A percentile compares a stretch with the other conserved stretches of the same genome.
These are phyloP conservation scores for Datisca glomerata DNA, from an alignment of 306 rosid genomes.

Conservation along the genomic window DNA sequence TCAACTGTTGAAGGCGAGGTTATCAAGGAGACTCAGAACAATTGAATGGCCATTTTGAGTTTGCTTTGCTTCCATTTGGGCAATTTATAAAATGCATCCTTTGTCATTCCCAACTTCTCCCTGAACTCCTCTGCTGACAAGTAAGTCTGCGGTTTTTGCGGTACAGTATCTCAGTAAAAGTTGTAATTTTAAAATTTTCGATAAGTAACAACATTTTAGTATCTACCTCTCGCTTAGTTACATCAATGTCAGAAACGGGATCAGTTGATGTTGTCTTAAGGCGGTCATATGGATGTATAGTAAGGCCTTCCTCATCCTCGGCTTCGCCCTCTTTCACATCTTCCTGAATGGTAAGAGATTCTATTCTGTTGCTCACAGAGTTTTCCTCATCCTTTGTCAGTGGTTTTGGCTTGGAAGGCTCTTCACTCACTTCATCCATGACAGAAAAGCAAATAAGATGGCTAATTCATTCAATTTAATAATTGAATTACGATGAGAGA, in stretches of 20 bases:
- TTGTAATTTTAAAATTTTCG: too few species aligned
- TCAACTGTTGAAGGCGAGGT: too few species aligned
- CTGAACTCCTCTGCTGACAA: conserved; percentile 73
- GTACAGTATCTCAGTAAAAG: conserved; percentile 20
- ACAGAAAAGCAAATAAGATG: conserved; percentile 11
- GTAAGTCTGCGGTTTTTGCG: conserved; percentile 57
- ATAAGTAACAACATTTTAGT: too few species aligned
- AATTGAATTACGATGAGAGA: too few species aligned
- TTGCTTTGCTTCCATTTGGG: conserved; percentile 99
- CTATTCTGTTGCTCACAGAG: conserved; percentile 37
- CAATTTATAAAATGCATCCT: conserved; percentile 58
- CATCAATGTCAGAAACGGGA: conserved; percentile 70
- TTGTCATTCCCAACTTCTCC: conserved; percentile 63
- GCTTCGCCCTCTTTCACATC: conserved; percentile 79
- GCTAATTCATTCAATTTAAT: too few species aligned
- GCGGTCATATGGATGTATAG: conserved; percentile 59
- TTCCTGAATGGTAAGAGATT: conserved; percentile 65
- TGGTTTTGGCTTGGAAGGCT: conserved; percentile 24
- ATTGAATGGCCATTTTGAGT: conserved; percentile 75
- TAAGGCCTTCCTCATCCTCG: conserved; percentile 69
- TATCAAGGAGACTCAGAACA: conserved; percentile 43
- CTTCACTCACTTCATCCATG: conserved; percentile 34
- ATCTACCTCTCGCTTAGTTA: conserved; percentile 86
- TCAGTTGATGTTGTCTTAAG: conserved; percentile 49
- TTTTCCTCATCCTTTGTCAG: conserved; percentile 34